Conservation (phyloP, 352 stramenopile genomes). For the Globisporangium emineosum region DNA sequence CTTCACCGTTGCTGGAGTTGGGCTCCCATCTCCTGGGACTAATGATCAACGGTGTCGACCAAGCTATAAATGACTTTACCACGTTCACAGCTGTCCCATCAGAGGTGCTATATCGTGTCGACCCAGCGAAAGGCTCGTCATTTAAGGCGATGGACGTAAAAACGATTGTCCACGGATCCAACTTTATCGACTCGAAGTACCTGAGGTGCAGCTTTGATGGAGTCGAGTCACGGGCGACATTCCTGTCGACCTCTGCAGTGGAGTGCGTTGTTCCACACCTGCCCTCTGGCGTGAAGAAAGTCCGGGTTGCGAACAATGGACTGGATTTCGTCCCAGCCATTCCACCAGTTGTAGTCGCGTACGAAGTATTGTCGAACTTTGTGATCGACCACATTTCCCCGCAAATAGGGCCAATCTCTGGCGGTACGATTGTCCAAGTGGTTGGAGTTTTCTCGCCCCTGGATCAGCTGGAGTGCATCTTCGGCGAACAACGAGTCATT, state of each 20-base stretch:
- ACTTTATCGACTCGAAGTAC: conserved; percentile 46
- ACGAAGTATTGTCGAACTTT: conserved; percentile 35
- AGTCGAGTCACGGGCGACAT: conserved; percentile 25
- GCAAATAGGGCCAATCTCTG: conserved; percentile 23
- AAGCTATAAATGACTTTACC: conserved; percentile 27
- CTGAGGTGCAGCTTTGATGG: conserved; percentile 49
- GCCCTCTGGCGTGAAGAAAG: conserved; percentile 28
- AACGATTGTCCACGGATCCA: conserved; percentile 34
- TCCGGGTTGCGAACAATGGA: conserved; percentile 62
- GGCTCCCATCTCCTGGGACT: conserved; percentile 32
- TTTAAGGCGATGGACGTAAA: conserved; percentile 16
- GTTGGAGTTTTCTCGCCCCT: conserved; percentile 33
- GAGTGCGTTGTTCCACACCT: conserved; percentile 59
- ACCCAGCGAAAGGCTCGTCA: conserved; percentile 27
- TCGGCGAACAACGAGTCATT: conserved; percentile 27
- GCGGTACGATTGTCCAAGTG: conserved; percentile 39
- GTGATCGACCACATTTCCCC: conserved; percentile 33
- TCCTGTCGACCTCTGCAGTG: conserved; percentile 41
- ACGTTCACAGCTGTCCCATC: conserved; percentile 30
- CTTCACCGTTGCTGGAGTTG: conserved; percentile 22
- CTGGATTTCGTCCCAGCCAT: conserved; percentile 31
- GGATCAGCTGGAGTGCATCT: conserved; percentile 37
- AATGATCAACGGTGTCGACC: conserved; percentile 20
- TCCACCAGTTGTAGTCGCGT: conserved; percentile 16
- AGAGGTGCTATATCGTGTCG: conserved; percentile 29